Conservation (phyloP, 2,329 filamentous ascomycete species). For the Cryphonectria nitschkei region DNA sequence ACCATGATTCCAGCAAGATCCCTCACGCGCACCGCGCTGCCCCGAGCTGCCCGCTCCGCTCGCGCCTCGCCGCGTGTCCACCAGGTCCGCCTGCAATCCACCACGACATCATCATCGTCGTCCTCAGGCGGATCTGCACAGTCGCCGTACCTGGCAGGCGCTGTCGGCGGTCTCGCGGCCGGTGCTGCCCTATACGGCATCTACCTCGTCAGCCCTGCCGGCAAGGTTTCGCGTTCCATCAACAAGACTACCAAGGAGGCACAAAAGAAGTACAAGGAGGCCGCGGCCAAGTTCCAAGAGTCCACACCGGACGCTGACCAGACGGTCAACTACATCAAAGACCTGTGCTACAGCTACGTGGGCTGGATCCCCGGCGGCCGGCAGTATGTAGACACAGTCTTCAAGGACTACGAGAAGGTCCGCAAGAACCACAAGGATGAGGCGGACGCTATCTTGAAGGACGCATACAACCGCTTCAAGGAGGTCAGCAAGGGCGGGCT, state of each 20-base stretch:
- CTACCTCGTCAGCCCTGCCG: constrained; percentile 38
- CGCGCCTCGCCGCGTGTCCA: constrained; percentile 10
- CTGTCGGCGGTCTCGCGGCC: constrained; percentile 22
- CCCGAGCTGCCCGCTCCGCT: constrained; percentile 18
- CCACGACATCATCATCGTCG: constrained; percentile 22
- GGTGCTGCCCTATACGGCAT: constrained; percentile 24
- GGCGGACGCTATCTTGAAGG: constrained; percentile 68
- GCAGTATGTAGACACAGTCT: constrained; percentile 69
- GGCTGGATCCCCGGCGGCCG: constrained; percentile 72
- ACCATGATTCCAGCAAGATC: constrained; percentile 26
- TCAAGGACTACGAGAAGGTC: constrained; percentile 71
- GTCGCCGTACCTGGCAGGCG: constrained; percentile 18
- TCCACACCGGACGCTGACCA: constrained; percentile 68
- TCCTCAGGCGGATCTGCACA: background rate
- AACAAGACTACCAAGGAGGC: constrained; percentile 52
- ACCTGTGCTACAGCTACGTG: constrained; percentile 70
- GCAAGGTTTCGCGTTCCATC: constrained; percentile 36
- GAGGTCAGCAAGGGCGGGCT: constrained; percentile 62
- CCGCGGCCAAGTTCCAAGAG: constrained; percentile 63
- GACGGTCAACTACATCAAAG: constrained; percentile 66
- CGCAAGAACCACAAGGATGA: constrained; percentile 70
- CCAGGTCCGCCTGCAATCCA: constrained; percentile 26
- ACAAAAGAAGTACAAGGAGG: constrained; percentile 62
- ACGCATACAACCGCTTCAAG: constrained; percentile 70
- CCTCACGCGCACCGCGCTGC: constrained; percentile 22